Conservation (phyloP, 2,329 filamentous ascomycete species). For the Aspergillus intermedius region DNA sequence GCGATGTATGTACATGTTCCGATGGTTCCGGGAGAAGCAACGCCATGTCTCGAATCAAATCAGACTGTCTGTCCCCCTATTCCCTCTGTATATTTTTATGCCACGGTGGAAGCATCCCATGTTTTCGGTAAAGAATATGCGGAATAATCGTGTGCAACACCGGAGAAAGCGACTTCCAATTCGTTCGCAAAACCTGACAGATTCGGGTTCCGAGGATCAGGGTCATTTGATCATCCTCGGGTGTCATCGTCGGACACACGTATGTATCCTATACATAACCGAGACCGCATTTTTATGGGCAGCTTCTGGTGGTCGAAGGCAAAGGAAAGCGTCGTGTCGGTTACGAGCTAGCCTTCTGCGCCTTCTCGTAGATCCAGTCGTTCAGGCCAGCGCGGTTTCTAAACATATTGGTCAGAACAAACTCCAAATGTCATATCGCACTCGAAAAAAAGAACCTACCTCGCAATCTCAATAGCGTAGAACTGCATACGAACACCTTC, state of each 20-base stretch:
- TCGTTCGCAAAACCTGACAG: no score
- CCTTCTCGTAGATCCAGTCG: conserved; percentile 92
- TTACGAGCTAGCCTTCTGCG: conserved; percentile 37
- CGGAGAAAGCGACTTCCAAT: no score
- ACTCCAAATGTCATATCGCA: neutral
- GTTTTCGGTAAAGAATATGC: no score
- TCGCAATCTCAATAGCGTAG: conserved; percentile 69
- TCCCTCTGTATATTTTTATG: no score
- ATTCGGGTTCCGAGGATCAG: no score
- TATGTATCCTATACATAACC: no score
- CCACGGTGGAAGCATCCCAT: no score
- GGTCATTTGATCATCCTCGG: neutral
- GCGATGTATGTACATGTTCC: no score
- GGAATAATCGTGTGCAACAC: no score
- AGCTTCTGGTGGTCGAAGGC: neutral
- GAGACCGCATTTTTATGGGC: neutral
- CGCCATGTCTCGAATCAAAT: no score
- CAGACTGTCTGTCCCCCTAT: no score
- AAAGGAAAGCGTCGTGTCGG: neutral
- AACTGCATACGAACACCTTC: conserved; percentile 70
- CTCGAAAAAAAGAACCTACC: conserved; percentile 40
- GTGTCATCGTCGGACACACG: neutral
- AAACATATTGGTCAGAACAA: conserved; percentile 5
- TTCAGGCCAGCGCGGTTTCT: conserved; percentile 83
- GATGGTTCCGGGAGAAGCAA: no score